Base-by-base conservation (phyloP, 148 eudicot species). In the Chenopodium formosanum region DNA sequence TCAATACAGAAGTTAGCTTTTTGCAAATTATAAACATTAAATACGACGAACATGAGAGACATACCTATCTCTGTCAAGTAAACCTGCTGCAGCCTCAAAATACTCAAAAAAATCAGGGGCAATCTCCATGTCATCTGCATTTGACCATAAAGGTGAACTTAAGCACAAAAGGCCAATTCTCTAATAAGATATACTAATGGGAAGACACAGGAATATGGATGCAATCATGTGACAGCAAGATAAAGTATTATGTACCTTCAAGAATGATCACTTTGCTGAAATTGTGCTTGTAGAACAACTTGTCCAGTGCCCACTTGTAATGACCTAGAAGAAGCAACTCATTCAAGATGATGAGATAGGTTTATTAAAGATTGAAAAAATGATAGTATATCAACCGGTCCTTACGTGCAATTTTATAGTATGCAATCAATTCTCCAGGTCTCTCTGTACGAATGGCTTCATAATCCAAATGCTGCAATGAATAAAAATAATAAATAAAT, bases 361-460 rank as follows among this genome's bases (percentile, higher is more conserved):
- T 40, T 4, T 63, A 48, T 17, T 16, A 76, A n/a, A 34, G 62
- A 84, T 47, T 37, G 6, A 37, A 46, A 70, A 64, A 71, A 63
- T 17, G 53, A 65, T 1, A 32, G 3, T 32, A 23, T 25, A 75
- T 44, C 37, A 76, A 72, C 81, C 72, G 68, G 80, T 66, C 53
- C 91, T 90, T 89, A 96, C 99, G 88, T 86, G 99, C 99, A 89
- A 96, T 96, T 88, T 96, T 94, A 86, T 94, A 94, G 84, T 96
- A 94, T 52, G 99, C 98, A 87, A 85, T 91, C 88, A 96, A 77
- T 83, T 96, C 98, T 76, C 98, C 99, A 37, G 99, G 95, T 76
- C 91, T 92, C 86, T 96, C 98, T 68, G 99, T 82, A 83, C 82
- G 92, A 79, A 96, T 88, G 80, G 89, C 91, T 81, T 87, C 93